These are phyloP conservation scores for Chytriomyces confervae DNA, from an alignment of 192 early-diverging fungal species.

Conservation along the genomic window DNA sequence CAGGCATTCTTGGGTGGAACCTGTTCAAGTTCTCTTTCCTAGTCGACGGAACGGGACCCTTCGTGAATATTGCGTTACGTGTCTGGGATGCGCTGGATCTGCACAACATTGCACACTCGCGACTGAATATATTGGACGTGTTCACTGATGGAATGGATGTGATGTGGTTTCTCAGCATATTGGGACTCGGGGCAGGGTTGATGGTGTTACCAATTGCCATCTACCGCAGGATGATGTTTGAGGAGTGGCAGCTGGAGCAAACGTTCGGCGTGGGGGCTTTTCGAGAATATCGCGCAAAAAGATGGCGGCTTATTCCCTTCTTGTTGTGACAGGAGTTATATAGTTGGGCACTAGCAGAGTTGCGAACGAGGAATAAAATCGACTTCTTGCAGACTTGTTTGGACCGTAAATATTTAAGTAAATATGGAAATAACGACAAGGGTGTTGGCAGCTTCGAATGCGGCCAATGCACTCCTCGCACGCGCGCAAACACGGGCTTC, in stretches of 20 bases:
- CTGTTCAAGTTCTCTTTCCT: slow-evolving; percentile 3
- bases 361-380: too few species aligned
- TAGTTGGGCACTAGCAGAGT: too few species aligned
- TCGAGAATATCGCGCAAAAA: neutral
- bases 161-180: neutral
- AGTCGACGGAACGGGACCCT: slow-evolving; percentile 1
- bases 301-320: slow-evolving; percentile 20
- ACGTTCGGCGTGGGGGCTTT: slow-evolving; percentile 5
- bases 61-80: neutral
- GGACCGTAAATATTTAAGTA: too few species aligned
- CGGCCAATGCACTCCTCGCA: too few species aligned
- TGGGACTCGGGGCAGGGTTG: neutral
- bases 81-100: neutral
- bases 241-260: slow-evolving; percentile 10
- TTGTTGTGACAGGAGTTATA: neutral
- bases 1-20: slow-evolving; percentile 15
- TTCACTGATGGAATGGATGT: neutral
- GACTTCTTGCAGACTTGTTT: too few species aligned
- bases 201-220: slow-evolving; percentile 2
- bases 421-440: too few species aligned
- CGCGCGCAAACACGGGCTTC: too few species aligned
- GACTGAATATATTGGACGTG: neutral
- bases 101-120: neutral
- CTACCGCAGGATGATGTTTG: neutral
- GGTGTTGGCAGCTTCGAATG: too few species aligned